Evolutionary conservation across 345 rosid species (phyloP).

Genomic region (Syzygium jambos): DNA sequence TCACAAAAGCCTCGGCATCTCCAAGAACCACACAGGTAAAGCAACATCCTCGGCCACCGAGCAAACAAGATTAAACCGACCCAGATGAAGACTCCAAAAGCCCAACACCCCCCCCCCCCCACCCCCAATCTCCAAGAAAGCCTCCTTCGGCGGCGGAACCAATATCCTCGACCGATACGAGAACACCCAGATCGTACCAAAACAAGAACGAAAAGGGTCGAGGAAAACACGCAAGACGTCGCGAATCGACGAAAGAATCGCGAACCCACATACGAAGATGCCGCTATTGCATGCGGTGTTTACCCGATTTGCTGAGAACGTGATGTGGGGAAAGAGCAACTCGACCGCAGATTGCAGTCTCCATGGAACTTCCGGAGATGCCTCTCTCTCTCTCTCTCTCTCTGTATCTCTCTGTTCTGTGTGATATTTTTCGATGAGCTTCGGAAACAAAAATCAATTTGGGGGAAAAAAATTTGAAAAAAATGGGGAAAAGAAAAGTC

Average conservation of each 20-base stretch:
- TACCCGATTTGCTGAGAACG: constrained; percentile 10
- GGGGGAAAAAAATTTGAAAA: background rate
- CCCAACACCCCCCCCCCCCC: background rate
- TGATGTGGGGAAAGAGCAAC: constrained; percentile 12
- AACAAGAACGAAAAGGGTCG: background rate
- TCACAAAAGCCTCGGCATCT: background rate
- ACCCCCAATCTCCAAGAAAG: background rate
- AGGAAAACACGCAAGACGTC: background rate
- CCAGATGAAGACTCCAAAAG: background rate
- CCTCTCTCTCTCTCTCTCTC: background rate
- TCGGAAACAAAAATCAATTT: background rate
- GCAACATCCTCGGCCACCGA: background rate
- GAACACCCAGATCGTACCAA: background rate
- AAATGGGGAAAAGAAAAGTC: background rate
- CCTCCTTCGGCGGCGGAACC: background rate
- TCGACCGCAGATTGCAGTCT: constrained; percentile 14
- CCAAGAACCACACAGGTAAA: background rate
- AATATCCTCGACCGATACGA: background rate
- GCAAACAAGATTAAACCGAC: background rate
- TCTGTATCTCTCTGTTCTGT: background rate
- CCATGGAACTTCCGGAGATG: constrained; percentile 5
- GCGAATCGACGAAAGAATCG: background rate
- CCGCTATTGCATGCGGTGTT: background rate
- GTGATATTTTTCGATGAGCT: background rate
- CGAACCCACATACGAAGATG: background rate